Evolutionary conservation across 2,329 filamentous ascomycete genomes (phyloP).

Genomic region (Calonectria henricotiae): DNA sequence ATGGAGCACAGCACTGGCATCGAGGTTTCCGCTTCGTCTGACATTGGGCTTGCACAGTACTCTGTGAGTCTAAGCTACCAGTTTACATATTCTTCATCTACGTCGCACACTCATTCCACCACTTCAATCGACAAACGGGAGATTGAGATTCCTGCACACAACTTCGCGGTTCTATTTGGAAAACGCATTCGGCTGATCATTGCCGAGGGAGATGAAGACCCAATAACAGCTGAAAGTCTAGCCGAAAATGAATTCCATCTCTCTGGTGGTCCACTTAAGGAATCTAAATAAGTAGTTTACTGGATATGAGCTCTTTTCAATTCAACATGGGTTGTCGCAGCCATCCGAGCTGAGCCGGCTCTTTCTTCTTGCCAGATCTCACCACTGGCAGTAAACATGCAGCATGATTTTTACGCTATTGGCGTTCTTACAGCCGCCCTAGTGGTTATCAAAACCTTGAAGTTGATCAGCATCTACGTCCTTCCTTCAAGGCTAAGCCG

Average conservation of each 20-base stretch:
- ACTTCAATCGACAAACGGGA: not conserved
- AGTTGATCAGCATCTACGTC: slow-evolving; percentile 8
- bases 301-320: no score
- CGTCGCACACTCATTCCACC: not conserved
- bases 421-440: not conserved
- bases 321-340: no score
- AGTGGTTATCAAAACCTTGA: not conserved
- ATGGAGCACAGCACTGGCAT: not conserved
- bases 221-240: not conserved
- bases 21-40: not conserved
- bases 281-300: no score
- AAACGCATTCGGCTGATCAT: not conserved
- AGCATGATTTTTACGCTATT: not conserved
- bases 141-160: not conserved
- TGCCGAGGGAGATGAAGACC: not conserved
- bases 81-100: not conserved
- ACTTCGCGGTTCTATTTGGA: not conserved
- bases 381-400: not conserved
- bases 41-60: not conserved
- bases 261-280: not conserved
- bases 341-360: not conserved
- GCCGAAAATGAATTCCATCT: not conserved
- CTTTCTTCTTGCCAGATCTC: not conserved
- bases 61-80: not conserved
- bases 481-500: not conserved